Percentiles rank a stretch among this genome's conserved stretches.
These are phyloP conservation scores for Strobilomyces confusus DNA, from an alignment of 768 basidiomycete species.

Conservation along the genomic window DNA sequence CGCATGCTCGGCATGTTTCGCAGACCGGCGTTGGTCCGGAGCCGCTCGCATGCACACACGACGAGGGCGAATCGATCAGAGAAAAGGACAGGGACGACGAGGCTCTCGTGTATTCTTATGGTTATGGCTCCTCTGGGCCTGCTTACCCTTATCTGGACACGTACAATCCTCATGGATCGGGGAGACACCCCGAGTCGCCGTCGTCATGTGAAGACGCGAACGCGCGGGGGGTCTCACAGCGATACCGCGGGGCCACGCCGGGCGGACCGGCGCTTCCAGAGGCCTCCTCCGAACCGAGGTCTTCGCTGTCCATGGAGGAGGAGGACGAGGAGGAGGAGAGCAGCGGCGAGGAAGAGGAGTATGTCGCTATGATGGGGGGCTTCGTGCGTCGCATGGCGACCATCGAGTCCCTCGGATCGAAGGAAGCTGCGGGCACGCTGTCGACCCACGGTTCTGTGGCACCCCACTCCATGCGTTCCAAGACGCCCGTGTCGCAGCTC, in stretches of 20 bases:
- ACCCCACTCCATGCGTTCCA: constrained; percentile 25
- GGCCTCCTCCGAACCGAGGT: constrained; percentile 13
- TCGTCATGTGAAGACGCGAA: constrained; percentile 4
- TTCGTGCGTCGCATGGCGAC: constrained; percentile 75
- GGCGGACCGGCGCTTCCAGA: constrained; percentile 7
- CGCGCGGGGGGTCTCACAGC: not conserved
- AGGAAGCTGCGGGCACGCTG: constrained; percentile 40
- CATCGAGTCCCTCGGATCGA: constrained; percentile 72
- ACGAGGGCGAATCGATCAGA: constrained; percentile 13
- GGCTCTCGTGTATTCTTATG: constrained; percentile 21
- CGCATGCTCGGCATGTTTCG: constrained; percentile 1
- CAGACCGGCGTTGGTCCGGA: constrained; percentile 4
- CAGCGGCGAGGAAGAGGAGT: constrained; percentile 28
- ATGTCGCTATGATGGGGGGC: constrained; percentile 58
- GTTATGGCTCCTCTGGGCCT: constrained; percentile 24
- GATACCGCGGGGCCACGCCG: not conserved
- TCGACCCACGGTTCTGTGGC: constrained; percentile 30
- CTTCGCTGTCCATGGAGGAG: constrained; percentile 6
- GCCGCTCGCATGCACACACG: constrained; percentile 1
- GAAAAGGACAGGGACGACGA: constrained; percentile 4
- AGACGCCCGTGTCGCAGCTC: constrained; percentile 17
- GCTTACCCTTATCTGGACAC: constrained; percentile 31
- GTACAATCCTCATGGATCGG: constrained; percentile 22
- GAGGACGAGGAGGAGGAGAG: constrained; percentile 5
- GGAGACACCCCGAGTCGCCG: not conserved